phyloP scores from a whole-genome alignment of 164 flowering plant genomes.

The Umbilicus rupestris region DNA sequence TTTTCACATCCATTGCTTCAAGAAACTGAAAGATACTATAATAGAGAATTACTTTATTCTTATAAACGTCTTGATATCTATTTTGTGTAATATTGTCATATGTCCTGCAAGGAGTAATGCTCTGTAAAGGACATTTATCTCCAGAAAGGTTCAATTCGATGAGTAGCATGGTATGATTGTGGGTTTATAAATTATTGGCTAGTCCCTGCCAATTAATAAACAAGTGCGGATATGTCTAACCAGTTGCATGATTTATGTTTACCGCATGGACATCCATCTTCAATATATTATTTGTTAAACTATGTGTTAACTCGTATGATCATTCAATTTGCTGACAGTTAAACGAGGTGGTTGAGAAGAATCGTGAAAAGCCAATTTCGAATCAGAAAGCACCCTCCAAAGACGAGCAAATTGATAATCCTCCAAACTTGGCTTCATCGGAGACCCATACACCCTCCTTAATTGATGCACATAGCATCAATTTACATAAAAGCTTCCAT shows the following conservation, averaged over 20 bases:
- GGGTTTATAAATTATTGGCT: no score
- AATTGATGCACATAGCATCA: not conserved
- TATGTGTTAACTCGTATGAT: no score
- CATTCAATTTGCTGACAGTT: not conserved
- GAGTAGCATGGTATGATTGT: no score
- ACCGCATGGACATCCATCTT: not conserved
- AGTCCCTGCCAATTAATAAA: no score
- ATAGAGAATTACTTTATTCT: not conserved
- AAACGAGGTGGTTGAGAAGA: slow-evolving; percentile 19
- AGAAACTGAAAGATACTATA: not conserved
- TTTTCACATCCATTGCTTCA: not conserved
- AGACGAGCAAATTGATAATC: slow-evolving; percentile 14
- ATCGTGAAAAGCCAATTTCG: slow-evolving; percentile 21
- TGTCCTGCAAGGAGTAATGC: not conserved
- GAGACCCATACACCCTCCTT: slow-evolving; percentile 25
- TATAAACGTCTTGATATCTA: not conserved
- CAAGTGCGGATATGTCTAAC: not conserved
- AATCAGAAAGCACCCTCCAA: slow-evolving; percentile 14
- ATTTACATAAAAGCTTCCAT: not conserved
- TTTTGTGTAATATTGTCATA: not conserved
- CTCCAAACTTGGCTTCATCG: slow-evolving; percentile 9
- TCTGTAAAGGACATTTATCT: not conserved
- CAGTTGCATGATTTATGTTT: not conserved
- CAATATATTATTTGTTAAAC: no score
- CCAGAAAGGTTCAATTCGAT: no score